phyloP scores from a whole-genome alignment of 83 land plant species.

The Picea abies region DNA sequence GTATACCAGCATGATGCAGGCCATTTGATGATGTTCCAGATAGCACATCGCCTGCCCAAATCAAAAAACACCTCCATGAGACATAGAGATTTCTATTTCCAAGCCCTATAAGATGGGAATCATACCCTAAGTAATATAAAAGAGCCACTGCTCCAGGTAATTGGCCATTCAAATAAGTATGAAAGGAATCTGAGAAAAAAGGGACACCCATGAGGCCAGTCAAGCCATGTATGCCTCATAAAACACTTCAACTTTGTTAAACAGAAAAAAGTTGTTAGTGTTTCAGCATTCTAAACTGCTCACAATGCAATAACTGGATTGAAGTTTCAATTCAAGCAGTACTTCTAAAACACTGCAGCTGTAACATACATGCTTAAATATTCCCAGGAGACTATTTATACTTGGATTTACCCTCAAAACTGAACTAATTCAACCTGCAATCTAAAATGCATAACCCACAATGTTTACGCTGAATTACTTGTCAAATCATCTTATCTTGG shows the following conservation, averaged over 20 bases:
- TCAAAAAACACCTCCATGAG: too few relatives aligned
- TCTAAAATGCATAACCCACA: not conserved
- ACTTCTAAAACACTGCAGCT: not conserved
- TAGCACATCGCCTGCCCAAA: slow-evolving; percentile 78
- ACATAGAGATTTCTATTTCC: too few relatives aligned
- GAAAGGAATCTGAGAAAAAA: not conserved
- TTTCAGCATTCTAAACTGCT: not conserved
- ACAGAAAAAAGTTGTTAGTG: not conserved
- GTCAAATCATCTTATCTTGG: not conserved
- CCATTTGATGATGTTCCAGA: slow-evolving; percentile 56
- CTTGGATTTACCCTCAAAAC: not conserved
- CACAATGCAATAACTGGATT: not conserved
- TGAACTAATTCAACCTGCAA: not conserved
- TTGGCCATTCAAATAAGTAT: not conserved
- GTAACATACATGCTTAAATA: not conserved
- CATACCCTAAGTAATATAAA: not conserved
- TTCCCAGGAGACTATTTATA: not conserved
- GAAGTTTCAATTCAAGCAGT: not conserved
- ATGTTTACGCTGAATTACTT: not conserved
- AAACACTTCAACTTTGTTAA: not conserved
- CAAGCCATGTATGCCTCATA: not conserved
- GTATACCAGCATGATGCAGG: slow-evolving; percentile 65
- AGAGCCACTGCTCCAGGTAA: not conserved
- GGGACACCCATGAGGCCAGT: too few relatives aligned
- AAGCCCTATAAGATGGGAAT: not conserved